Conservation (phyloP, 108 stramenopile genomes). For the Skeletonema marinoi region DNA sequence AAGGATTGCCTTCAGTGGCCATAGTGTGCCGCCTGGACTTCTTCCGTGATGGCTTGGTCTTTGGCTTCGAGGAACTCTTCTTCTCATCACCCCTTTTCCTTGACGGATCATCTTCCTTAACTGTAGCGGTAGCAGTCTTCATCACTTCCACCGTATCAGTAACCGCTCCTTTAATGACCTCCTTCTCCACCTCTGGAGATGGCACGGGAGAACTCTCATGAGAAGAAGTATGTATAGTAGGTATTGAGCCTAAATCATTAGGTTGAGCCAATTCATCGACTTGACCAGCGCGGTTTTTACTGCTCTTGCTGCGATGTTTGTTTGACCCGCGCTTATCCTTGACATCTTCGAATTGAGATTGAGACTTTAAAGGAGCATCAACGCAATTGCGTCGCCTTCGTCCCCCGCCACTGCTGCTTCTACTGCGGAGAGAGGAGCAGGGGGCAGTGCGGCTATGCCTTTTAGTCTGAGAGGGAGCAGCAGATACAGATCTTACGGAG, state of each 20-base stretch:
- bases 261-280: slow-evolving; percentile 12
- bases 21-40: background rate
- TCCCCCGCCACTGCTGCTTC: background rate
- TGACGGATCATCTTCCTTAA: background rate
- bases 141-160: too few relatives aligned
- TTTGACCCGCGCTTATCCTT: too few relatives aligned
- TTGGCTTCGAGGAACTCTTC: background rate
- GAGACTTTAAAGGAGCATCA: too few relatives aligned
- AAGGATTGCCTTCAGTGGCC: background rate
- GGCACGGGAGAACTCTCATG: background rate
- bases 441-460: background rate
- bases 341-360: too few relatives aligned
- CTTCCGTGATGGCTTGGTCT: background rate
- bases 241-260: background rate
- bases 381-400: too few relatives aligned
- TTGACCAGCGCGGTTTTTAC: background rate
- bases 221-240: background rate
- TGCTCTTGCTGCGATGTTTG: too few relatives aligned
- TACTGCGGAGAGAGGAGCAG: background rate
- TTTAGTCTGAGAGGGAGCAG: background rate
- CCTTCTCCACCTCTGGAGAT: background rate
- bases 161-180: background rate
- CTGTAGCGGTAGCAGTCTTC: too few relatives aligned
- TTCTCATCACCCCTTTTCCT: background rate
- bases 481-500: background rate